These are phyloP conservation scores for Wickerhamiella siamensis DNA, from an alignment of 805 yeast genomes.

Conservation along the genomic window DNA sequence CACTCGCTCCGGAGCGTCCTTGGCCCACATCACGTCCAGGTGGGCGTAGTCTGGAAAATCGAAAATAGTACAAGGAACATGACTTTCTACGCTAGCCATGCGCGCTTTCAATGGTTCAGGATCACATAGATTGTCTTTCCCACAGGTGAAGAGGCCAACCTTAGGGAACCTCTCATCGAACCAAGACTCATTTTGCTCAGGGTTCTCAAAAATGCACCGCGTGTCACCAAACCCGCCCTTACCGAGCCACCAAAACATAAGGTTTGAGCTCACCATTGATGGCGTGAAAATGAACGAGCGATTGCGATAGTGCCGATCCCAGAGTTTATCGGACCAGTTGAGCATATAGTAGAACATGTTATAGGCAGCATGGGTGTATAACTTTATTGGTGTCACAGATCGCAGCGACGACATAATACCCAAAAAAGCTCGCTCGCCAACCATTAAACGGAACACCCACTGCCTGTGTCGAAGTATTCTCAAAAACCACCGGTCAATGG, in stretches of 20 bases:
- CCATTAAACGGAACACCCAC: conserved; percentile 28
- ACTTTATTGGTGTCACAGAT: conserved; percentile 31
- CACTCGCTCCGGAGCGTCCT: conserved; percentile 49
- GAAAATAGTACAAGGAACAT: conserved; percentile 20
- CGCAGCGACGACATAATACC: conserved; percentile 59
- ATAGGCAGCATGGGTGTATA: conserved; percentile 55
- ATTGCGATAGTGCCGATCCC: conserved; percentile 54
- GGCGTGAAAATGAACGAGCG: conserved; percentile 80
- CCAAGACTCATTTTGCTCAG: conserved; percentile 31
- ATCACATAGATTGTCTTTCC: conserved; percentile 61
- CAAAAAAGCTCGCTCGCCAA: conserved; percentile 68
- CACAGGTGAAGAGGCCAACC: conserved; percentile 56
- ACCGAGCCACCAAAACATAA: conserved; percentile 90
- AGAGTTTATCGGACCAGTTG: conserved; percentile 70
- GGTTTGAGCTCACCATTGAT: conserved; percentile 58
- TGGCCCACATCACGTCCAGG: conserved; percentile 88
- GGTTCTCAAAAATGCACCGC: conserved; percentile 35
- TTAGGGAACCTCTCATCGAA: conserved; percentile 36
- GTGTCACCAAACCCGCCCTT: conserved; percentile 35
- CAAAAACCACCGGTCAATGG: conserved; percentile 39
- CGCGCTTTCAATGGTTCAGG: conserved; percentile 55
- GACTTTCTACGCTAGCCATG: conserved; percentile 28
- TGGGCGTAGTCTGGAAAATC: conserved; percentile 60
- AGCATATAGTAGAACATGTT: conserved; percentile 76
- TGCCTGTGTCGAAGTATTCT: conserved; percentile 20